Conservation (phyloP, 768 basidiomycete species). For the Xerocomellus dryophilus region DNA sequence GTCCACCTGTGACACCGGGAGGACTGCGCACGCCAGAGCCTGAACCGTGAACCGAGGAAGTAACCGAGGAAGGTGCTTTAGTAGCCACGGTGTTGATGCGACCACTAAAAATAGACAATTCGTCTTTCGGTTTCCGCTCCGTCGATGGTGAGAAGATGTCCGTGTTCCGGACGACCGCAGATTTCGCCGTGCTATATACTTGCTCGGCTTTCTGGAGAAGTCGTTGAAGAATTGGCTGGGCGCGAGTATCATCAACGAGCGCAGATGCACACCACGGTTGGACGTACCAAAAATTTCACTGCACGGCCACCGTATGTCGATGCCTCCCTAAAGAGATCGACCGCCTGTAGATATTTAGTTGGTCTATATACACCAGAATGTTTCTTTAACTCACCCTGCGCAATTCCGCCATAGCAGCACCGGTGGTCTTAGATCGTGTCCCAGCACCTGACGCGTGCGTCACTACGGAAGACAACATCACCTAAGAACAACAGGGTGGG, state of each 20-base stretch:
- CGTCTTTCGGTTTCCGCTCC: conserved; percentile 52
- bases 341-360: conserved; percentile 35
- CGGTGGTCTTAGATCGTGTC: conserved; percentile 60
- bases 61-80: conserved; percentile 33
- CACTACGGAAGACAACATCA: conserved; percentile 76
- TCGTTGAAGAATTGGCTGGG: conserved; percentile 63
- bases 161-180: conserved; percentile 40
- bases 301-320: conserved; percentile 62
- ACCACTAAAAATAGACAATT: conserved; percentile 75
- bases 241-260: conserved; percentile 1
- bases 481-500: conserved; percentile 37
- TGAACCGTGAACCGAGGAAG: conserved; percentile 9
- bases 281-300: conserved; percentile 63
- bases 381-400: conserved; percentile 29
- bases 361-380: background rate
- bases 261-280: background rate
- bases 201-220: conserved; percentile 59
- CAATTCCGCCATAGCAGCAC: conserved; percentile 66
- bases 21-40: background rate
- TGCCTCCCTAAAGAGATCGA: conserved; percentile 64
- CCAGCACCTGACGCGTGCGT: conserved; percentile 52
- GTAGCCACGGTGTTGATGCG: conserved; percentile 62
- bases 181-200: conserved; percentile 46
- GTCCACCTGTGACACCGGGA: conserved; percentile 24
- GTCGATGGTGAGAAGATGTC: conserved; percentile 60